Evolutionary conservation across 345 rosid species (phyloP).

Genomic region (Bruguiera parviflora): DNA sequence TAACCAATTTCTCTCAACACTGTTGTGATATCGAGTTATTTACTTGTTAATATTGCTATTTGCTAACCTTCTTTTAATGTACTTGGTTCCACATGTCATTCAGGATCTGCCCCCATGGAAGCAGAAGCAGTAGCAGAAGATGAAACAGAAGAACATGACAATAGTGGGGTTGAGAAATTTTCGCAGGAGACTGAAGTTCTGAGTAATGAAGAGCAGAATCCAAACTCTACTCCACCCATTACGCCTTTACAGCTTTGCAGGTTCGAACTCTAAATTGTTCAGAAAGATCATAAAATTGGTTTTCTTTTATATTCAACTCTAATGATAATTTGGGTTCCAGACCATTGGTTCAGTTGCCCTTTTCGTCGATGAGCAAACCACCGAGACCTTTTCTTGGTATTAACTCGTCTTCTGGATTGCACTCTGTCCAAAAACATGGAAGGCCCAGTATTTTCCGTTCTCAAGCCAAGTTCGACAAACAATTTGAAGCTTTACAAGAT

Average conservation of each 20-base stretch:
- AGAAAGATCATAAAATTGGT: background rate
- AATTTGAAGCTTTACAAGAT: slow-evolving; percentile 39
- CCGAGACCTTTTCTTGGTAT: slow-evolving; percentile 53
- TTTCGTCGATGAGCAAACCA: slow-evolving; percentile 61
- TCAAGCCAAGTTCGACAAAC: slow-evolving; percentile 48
- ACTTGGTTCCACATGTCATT: slow-evolving; percentile 7
- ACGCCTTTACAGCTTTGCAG: slow-evolving; percentile 80
- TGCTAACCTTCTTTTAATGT: background rate
- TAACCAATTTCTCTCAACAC: background rate
- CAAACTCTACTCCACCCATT: slow-evolving; percentile 49
- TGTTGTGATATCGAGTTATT: background rate
- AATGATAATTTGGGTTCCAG: slow-evolving; percentile 35
- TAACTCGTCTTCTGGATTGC: slow-evolving; percentile 43
- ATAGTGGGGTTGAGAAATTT: slow-evolving; percentile 26
- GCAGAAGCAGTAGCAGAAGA: slow-evolving; percentile 51
- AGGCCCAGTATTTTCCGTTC: slow-evolving; percentile 41
- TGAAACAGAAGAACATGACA: slow-evolving; percentile 53
- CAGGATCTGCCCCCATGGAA: slow-evolving; percentile 56
- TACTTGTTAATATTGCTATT: background rate
- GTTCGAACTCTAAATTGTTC: slow-evolving; percentile 27
- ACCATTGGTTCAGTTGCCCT: slow-evolving; percentile 59
- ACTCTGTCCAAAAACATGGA: slow-evolving; percentile 32
- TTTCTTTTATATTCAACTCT: slow-evolving; percentile 8
- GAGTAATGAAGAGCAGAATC: slow-evolving; percentile 54
- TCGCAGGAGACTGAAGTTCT: slow-evolving; percentile 40